These are phyloP conservation scores for Sophora flavescens DNA, from an alignment of 306 rosid genomes.

Conservation along the genomic window DNA sequence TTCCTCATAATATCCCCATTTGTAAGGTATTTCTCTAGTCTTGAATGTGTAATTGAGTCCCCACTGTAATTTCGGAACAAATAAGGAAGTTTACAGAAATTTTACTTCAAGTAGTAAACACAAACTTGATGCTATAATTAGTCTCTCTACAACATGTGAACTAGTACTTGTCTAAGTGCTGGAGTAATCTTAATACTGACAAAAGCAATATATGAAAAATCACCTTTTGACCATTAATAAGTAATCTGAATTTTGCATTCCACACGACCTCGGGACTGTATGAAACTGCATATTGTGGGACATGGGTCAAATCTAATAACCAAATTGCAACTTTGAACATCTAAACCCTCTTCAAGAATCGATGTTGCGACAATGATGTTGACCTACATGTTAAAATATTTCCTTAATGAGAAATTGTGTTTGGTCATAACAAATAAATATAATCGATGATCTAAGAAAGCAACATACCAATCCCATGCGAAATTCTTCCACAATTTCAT, in stretches of 20 bases:
- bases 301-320: constrained; percentile 91
- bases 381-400: constrained; percentile 58
- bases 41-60: constrained; percentile 61
- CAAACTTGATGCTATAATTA: constrained; percentile 1
- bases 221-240: constrained; percentile 83
- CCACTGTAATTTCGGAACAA: constrained; percentile 61
- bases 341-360: constrained; percentile 95
- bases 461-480: constrained; percentile 75
- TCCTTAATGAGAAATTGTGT: constrained; percentile 32
- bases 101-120: not conserved
- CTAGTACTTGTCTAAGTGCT: not conserved
- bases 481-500: constrained; percentile 82
- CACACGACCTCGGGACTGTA: constrained; percentile 96
- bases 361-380: constrained; percentile 94
- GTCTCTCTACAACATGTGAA: constrained; percentile 17
- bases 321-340: constrained; percentile 88
- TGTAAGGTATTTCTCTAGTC: constrained; percentile 69
- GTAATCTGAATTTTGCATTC: constrained; percentile 79
- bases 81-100: not conserved
- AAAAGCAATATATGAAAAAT: not conserved
- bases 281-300: constrained; percentile 84
- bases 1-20: constrained; percentile 77
- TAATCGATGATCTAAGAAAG: constrained; percentile 11
- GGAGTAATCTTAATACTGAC: not conserved
- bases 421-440: constrained; percentile 4